Conservation (phyloP, 2,329 filamentous ascomycete species). For the Colletotrichum euphorbiae region DNA sequence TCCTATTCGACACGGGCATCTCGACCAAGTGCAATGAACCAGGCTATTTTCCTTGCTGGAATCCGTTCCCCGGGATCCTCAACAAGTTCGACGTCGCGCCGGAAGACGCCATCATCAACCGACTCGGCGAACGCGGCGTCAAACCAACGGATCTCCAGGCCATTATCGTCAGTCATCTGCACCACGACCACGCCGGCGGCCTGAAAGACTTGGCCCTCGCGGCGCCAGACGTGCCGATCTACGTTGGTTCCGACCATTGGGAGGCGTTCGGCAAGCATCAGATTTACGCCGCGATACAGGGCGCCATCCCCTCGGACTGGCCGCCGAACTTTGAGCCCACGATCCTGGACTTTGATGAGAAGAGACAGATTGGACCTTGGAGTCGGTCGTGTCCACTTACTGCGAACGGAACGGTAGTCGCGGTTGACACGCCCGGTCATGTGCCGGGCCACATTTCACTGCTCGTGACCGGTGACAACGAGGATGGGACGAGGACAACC, state of each 20-base stretch:
- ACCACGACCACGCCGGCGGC: conserved; percentile 45
- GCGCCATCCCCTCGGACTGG: conserved; percentile 47
- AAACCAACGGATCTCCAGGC: conserved; percentile 44
- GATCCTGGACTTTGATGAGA: conserved; percentile 44
- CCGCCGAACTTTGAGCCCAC: conserved; percentile 46
- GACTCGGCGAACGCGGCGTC: conserved; percentile 39
- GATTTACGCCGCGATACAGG: conserved; percentile 45
- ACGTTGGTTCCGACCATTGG: conserved; percentile 45
- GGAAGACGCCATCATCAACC: conserved; percentile 41
- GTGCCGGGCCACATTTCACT: conserved; percentile 49
- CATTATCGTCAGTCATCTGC: conserved; percentile 46
- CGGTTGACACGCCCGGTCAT: conserved; percentile 50
- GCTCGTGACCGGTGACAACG: conserved; percentile 37
- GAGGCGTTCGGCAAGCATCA: conserved; percentile 45
- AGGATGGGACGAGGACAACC: conserved; percentile 39
- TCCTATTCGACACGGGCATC: conserved; percentile 44
- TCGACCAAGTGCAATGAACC: conserved; percentile 41
- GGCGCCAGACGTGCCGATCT: conserved; percentile 45
- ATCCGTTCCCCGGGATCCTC: conserved; percentile 34
- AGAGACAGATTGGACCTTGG: conserved; percentile 46
- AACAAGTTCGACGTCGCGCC: conserved; percentile 31
- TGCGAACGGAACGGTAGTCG: conserved; percentile 45
- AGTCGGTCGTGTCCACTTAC: conserved; percentile 46
- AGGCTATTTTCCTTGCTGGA: conserved; percentile 42
- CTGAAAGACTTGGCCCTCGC: conserved; percentile 44